Evolutionary conservation across 1,139 yeast species (phyloP), one percentile per base, ranked within the genome.

Genomic region (Nadsonia starkeyi-henricii): DNA sequence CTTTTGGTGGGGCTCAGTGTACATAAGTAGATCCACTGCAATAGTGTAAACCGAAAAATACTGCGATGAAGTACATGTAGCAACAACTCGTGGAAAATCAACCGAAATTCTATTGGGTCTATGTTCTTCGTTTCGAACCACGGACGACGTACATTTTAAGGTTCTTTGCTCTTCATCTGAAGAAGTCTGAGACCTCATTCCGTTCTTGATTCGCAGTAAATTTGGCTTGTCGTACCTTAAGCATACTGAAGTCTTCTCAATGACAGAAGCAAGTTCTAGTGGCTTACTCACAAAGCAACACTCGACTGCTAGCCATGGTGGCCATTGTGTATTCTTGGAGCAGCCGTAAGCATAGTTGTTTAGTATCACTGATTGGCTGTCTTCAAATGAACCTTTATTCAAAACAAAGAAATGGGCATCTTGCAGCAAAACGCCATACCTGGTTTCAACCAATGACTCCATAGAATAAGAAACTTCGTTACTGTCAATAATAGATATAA

Each of bases 281-380:
- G 81, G 71, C 0, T 72, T 62, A n/a, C 79, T 74, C 49, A 84
- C 83, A 58, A 83, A 83, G 54, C 88, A 79, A 52, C 82, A 72
- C 61, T 89, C 97, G 47, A 77, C 57, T 1, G 71, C 62, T 37
- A 86, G 64, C 86, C 91, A 82, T 1, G 95, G 95, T 0, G 95
- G 91, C 96, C 96, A 85, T 18, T 63, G 58, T 8, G 63, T 56
- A 15, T 59, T 57, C 5, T 60, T 63, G 30, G 64, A 63, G 46
- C 70, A 58, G 3, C 73, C 73, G 52, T 68, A 71, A 15, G 62
- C 64, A 41, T 62, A 60, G 13, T 61, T 55, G 45, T 68, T 63
- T 54, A 72, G 71, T 42, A 73, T 64, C 17, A 69, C 60, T 49
- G 71, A 70, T 2, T 70, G 68, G 8, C 71, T 67, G 19, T 64